These are phyloP conservation scores for Pyrenophora seminiperda DNA, from an alignment of 2,329 filamentous ascomycete genomes.

Conservation along the genomic window DNA sequence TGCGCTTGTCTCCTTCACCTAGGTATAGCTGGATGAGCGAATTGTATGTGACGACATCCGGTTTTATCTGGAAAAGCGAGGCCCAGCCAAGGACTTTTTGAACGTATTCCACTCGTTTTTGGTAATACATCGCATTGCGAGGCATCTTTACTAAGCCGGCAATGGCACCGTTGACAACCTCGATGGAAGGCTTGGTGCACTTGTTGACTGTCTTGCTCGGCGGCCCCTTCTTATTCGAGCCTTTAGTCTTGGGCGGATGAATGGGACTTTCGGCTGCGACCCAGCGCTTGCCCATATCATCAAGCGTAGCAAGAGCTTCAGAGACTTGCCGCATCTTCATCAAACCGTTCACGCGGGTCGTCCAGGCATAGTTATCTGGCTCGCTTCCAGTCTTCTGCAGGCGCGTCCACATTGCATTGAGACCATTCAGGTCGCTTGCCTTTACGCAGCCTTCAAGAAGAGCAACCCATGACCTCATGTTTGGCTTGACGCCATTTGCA, in stretches of 20 bases:
- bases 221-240: slow-evolving; percentile 12
- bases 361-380: slow-evolving; percentile 72
- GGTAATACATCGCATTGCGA: slow-evolving; percentile 45
- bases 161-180: slow-evolving; percentile 72
- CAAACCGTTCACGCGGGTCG: slow-evolving; percentile 69
- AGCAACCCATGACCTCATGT: slow-evolving; percentile 69
- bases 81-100: slow-evolving; percentile 51
- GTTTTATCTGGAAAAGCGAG: slow-evolving; percentile 51
- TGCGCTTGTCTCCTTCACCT: slow-evolving; percentile 53
- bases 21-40: slow-evolving; percentile 68
- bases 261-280: slow-evolving; percentile 40
- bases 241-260: slow-evolving; percentile 14
- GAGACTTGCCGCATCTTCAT: slow-evolving; percentile 61
- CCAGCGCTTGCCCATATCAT: slow-evolving; percentile 70
- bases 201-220: slow-evolving; percentile 37
- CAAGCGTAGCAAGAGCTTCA: slow-evolving; percentile 66
- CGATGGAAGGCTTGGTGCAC: slow-evolving; percentile 64
- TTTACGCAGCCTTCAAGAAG: slow-evolving; percentile 74
- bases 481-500: slow-evolving; percentile 61
- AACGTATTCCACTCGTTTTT: slow-evolving; percentile 46
- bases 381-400: slow-evolving; percentile 62
- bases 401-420: slow-evolving; percentile 70
- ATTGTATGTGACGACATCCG: slow-evolving; percentile 65
- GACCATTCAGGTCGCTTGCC: slow-evolving; percentile 61
- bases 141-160: slow-evolving; percentile 60